A percentile compares a stretch with the other conserved stretches of the same genome.
phyloP scores from a whole-genome alignment of 352 stramenopile genomes.

The Phytophthora vignae region DNA sequence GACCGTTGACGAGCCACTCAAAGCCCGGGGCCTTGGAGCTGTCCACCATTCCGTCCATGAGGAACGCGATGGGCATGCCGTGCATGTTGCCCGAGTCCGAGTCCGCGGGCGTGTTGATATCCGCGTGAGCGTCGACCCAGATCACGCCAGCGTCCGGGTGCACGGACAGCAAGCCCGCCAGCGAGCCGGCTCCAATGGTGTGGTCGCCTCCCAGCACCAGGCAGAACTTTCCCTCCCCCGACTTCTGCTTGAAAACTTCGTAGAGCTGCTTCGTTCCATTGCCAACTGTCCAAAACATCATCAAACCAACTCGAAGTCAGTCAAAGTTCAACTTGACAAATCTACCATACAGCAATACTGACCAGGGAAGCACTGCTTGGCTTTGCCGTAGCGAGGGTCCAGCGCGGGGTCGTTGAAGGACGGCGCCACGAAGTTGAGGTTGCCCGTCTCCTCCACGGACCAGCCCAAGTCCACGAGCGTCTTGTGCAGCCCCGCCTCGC shows the following conservation, averaged over 20 bases:
- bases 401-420: slow-evolving; percentile 61
- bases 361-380: slow-evolving; percentile 85
- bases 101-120: slow-evolving; percentile 96
- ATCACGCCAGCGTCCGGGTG: slow-evolving; percentile 95
- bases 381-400: slow-evolving; percentile 71
- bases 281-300: slow-evolving; percentile 65
- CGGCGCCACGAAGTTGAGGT: slow-evolving; percentile 74
- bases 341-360: not conserved
- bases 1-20: slow-evolving; percentile 91
- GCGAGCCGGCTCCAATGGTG: slow-evolving; percentile 94
- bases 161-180: slow-evolving; percentile 92
- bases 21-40: slow-evolving; percentile 92
- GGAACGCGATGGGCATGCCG: slow-evolving; percentile 96
- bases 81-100: slow-evolving; percentile 97
- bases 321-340: not conserved
- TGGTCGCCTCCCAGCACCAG: slow-evolving; percentile 97
- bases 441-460: slow-evolving; percentile 88
- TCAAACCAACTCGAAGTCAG: slow-evolving; percentile 3
- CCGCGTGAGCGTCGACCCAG: slow-evolving; percentile 98
- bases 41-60: slow-evolving; percentile 93
- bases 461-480: slow-evolving; percentile 81
- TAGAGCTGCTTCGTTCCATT: slow-evolving; percentile 84
- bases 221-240: slow-evolving; percentile 93
- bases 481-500: slow-evolving; percentile 84
- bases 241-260: slow-evolving; percentile 87